A percentile compares a stretch with the other conserved stretches of the same genome.
phyloP scores from a whole-genome alignment of 352 stramenopile genomes.

The Globisporangium heterothallicum region DNA sequence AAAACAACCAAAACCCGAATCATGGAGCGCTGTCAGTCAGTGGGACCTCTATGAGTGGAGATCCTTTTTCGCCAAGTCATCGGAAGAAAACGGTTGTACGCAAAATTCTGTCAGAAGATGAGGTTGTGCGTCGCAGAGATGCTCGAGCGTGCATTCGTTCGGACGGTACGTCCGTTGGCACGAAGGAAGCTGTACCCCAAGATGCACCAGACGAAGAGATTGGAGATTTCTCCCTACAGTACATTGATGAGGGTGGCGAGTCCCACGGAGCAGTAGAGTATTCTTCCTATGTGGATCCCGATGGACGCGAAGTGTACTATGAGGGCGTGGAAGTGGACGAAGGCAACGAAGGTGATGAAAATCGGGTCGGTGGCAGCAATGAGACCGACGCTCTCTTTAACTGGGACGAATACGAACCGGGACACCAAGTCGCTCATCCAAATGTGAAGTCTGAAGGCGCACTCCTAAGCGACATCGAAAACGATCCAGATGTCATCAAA shows the following conservation, averaged over 20 bases:
- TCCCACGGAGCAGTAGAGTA: not conserved
- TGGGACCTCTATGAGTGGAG: not conserved
- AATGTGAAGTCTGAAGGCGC: too few relatives aligned
- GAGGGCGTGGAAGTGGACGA: slow-evolving; percentile 20
- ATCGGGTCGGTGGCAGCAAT: not conserved
- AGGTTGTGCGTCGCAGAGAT: slow-evolving; percentile 15
- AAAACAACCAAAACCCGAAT: not conserved
- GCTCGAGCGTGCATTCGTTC: not conserved
- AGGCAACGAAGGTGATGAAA: slow-evolving; percentile 10
- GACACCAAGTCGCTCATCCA: not conserved
- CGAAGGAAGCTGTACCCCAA: not conserved
- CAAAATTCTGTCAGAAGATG: slow-evolving; percentile 32
- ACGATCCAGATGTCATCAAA: slow-evolving; percentile 40
- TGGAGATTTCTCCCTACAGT: too few relatives aligned
- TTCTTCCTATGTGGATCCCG: slow-evolving; percentile 19
- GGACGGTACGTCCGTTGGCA: not conserved
- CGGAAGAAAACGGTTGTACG: slow-evolving; percentile 30
- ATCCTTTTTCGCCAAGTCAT: slow-evolving; percentile 4
- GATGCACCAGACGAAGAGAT: not conserved
- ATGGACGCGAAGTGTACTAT: slow-evolving; percentile 21
- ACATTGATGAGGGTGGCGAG: too few relatives aligned
- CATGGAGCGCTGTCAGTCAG: not conserved
- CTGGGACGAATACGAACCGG: not conserved
- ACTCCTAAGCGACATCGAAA: slow-evolving; percentile 16
- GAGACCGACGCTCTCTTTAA: not conserved